A percentile compares a stretch with the other conserved stretches of the same genome.
Conservation (phyloP, 2,329 filamentous ascomycete species). For the Davidsoniella australis region DNA sequence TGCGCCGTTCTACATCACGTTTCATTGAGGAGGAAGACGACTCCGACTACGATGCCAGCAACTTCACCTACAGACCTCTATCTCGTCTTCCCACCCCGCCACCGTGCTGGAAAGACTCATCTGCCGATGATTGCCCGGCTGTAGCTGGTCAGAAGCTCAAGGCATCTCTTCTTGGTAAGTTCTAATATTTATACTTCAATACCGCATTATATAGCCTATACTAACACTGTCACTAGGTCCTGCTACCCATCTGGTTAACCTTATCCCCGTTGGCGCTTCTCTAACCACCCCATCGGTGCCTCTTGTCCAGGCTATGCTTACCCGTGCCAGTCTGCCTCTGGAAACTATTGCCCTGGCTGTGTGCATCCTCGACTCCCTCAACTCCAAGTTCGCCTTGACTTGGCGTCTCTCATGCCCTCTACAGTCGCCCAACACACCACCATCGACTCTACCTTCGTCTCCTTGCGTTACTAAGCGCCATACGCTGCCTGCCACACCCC, state of each 20-base stretch:
- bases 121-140: constrained; percentile 17
- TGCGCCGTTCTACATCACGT: constrained; percentile 13
- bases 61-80: constrained; percentile 47
- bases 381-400: constrained; percentile 41
- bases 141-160: constrained; percentile 29
- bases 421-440: constrained; percentile 14
- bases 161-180: constrained; percentile 23
- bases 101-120: constrained; percentile 31
- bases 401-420: constrained; percentile 46
- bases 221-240: constrained; percentile 29
- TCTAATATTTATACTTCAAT: not conserved
- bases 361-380: constrained; percentile 48
- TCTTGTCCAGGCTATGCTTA: constrained; percentile 43
- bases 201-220: not conserved
- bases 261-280: constrained; percentile 46
- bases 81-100: constrained; percentile 53
- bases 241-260: constrained; percentile 47
- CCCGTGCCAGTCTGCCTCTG: constrained; percentile 38
- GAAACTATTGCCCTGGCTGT: constrained; percentile 47
- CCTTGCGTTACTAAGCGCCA: constrained; percentile 24
- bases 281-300: constrained; percentile 39
- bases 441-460: not conserved
- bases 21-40: constrained; percentile 13
- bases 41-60: constrained; percentile 29
- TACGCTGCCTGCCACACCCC: constrained; percentile 26